These are phyloP conservation scores for Phytophthora crassamura DNA, from an alignment of 352 stramenopile genomes.

Conservation along the genomic window DNA sequence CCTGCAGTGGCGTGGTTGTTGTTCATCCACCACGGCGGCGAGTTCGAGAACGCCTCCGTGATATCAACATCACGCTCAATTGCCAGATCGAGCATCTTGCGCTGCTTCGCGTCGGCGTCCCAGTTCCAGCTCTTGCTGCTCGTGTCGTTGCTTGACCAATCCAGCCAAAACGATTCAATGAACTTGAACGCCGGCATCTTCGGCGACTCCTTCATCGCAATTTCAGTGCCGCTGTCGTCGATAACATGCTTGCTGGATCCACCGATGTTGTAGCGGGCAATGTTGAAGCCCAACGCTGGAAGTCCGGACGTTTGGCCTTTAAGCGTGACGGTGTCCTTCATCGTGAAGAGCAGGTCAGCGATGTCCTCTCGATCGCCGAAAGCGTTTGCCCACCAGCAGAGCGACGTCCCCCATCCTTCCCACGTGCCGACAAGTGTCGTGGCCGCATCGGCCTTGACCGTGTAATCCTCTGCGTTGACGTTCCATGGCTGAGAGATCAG, in stretches of 20 bases:
- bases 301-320: slow-evolving; percentile 27
- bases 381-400: slow-evolving; percentile 71
- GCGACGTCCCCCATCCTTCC: slow-evolving; percentile 70
- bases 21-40: slow-evolving; percentile 74
- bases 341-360: slow-evolving; percentile 62
- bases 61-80: slow-evolving; percentile 47
- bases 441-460: slow-evolving; percentile 25
- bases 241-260: slow-evolving; percentile 15
- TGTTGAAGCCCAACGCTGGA: slow-evolving; percentile 58
- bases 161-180: slow-evolving; percentile 64
- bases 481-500: slow-evolving; percentile 4
- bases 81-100: slow-evolving; percentile 48
- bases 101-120: slow-evolving; percentile 49
- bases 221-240: too few species aligned
- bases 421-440: slow-evolving; percentile 35
- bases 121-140: slow-evolving; percentile 60
- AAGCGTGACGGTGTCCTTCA: slow-evolving; percentile 44
- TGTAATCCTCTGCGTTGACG: slow-evolving; percentile 26
- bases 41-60: slow-evolving; percentile 62
- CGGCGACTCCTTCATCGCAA: slow-evolving; percentile 3
- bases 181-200: slow-evolving; percentile 66
- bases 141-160: slow-evolving; percentile 35
- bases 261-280: slow-evolving; percentile 72
- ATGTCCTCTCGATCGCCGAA: slow-evolving; percentile 64
- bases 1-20: slow-evolving; percentile 60